Base-by-base conservation (phyloP, 805 yeast species). In the Candida piceae region DNA sequence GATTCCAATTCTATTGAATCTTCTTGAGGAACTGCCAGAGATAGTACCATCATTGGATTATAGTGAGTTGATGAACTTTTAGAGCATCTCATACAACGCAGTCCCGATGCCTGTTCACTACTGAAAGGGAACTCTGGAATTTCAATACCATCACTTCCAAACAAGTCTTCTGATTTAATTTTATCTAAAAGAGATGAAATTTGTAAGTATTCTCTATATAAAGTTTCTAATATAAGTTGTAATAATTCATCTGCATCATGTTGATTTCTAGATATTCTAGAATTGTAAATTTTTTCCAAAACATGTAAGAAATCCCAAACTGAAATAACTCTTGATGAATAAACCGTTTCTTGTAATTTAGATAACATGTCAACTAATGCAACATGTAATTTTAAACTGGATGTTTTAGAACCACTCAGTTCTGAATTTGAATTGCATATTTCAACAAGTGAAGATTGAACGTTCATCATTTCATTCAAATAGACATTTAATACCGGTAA, bases 231-330 rank as follows among this genome's bases (percentile, higher is more conserved):
- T 16, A 89, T 69, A 35, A 86, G 61, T 55, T 87, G 95, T 21
- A 90, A 73, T 45, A 93, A 68, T 53, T 90, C 98, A 50, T 93
- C 97, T 0, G 97, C 96, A 63, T 90, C 98, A 53, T 90, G 95
- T 58, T 93, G 98, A 31, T 75, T 76, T 24, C 83, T 65, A 2
- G 95, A 80, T 19, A 93, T 80, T 45, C 75, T 77, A 4, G 89
- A 79, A 38, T 78, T 74, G 61, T 80, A 84, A 12, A 84, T 78
- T 8, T 58, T 59, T 52, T 90, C 97, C 34, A 93, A 61, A 9
- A 76, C 80, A 35, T 72, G 80, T 15, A 90, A 63, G 33, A 89
- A 72, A 1, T 85, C 80, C 89, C 95, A 82, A 1, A 86, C 88
- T 0, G 89, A 77, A 5, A 80, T 61, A 7, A 79, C 69, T 37